Conservation (phyloP, 192 early-diverging fungal genomes). For the Rhizophagus prolifer region DNA sequence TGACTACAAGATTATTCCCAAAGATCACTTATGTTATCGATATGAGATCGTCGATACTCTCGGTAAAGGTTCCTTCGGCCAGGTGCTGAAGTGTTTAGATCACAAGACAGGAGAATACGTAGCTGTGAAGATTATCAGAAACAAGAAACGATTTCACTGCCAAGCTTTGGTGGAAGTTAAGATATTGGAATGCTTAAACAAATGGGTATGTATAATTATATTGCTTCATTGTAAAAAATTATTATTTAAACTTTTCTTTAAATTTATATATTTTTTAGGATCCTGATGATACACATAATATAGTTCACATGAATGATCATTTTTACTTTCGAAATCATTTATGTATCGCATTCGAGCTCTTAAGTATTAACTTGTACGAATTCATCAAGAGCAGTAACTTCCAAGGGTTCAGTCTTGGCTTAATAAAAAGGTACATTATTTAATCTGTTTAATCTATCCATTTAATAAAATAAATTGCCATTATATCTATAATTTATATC, state of each 20-base stretch:
- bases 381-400: conserved; percentile 93
- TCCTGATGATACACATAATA: conserved; percentile 71
- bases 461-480: background rate
- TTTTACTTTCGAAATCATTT: conserved; percentile 96
- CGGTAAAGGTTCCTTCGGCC: conserved; percentile 90
- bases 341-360: conserved; percentile 91
- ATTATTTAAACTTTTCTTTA: too few relatives aligned
- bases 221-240: too few relatives aligned
- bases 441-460: background rate
- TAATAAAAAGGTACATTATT: conserved; percentile 57
- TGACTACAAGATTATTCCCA: conserved; percentile 81
- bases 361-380: conserved; percentile 95
- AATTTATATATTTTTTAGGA: conserved; percentile 55
- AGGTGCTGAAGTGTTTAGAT: conserved; percentile 91
- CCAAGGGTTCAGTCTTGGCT: conserved; percentile 77
- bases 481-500: background rate
- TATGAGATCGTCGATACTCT: conserved; percentile 91
- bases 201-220: conserved; percentile 63
- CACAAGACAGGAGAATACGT: conserved; percentile 85
- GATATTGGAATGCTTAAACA: conserved; percentile 81
- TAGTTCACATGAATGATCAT: conserved; percentile 84
- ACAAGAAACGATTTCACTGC: conserved; percentile 94
- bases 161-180: conserved; percentile 94
- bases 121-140: conserved; percentile 93
- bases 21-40: conserved; percentile 91